Percentiles rank a stretch among this genome's conserved stretches.
phyloP scores from a whole-genome alignment of 2,329 filamentous ascomycete species.

The Arthrobotrys musiformis region DNA sequence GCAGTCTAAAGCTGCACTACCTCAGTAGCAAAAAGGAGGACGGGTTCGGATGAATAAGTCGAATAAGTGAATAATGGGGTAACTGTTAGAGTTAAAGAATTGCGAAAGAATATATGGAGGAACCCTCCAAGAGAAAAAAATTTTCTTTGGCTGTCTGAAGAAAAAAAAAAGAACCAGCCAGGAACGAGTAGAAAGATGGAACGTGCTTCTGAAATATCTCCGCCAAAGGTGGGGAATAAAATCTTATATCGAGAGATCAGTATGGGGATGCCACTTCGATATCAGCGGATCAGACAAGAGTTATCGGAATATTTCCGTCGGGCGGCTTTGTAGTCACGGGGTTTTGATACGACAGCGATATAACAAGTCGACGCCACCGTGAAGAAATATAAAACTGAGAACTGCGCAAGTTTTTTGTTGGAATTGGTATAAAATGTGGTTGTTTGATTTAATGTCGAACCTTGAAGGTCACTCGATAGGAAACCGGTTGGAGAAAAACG shows the following conservation, averaged over 20 bases:
- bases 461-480: constrained; percentile 42
- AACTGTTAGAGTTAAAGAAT: constrained; percentile 35
- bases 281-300: constrained; percentile 50
- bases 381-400: constrained; percentile 51
- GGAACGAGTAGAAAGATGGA: constrained; percentile 25
- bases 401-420: constrained; percentile 54
- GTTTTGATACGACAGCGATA: constrained; percentile 24
- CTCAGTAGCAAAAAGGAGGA: constrained; percentile 27
- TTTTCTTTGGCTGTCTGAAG: constrained; percentile 16
- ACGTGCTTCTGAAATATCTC: constrained; percentile 53
- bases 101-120: constrained; percentile 18
- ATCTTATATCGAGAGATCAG: constrained; percentile 48
- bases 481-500: constrained; percentile 55
- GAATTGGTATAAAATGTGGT: constrained; percentile 43
- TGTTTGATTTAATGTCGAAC: constrained; percentile 26
- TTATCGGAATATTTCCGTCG: constrained; percentile 49
- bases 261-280: constrained; percentile 37
- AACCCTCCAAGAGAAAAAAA: constrained; percentile 39
- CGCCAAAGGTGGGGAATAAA: constrained; percentile 44
- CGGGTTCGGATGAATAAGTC: constrained; percentile 52
- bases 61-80: constrained; percentile 35
- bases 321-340: constrained; percentile 52
- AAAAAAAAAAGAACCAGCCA: constrained; percentile 24
- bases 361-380: constrained; percentile 40
- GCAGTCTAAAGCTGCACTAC: constrained; percentile 50